Conservation (phyloP, 2,329 filamentous ascomycete species). For the Fusarium agapanthi region DNA sequence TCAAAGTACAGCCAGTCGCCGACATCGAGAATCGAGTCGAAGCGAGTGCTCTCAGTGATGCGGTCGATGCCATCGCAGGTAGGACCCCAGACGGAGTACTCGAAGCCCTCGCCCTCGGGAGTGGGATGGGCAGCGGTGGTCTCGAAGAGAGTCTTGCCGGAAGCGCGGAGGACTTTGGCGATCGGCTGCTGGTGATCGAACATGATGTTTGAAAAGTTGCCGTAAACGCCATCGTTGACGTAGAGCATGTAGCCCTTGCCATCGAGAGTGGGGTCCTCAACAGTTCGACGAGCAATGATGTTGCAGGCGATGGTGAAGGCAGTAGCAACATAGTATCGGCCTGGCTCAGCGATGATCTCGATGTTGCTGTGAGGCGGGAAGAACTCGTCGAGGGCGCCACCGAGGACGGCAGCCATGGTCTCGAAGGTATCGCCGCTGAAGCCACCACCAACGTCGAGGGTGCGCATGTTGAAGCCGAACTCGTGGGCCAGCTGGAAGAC, state of each 20-base stretch:
- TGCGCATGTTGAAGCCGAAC: constrained; percentile 83
- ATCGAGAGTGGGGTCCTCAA: constrained; percentile 73
- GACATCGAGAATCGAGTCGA: constrained; percentile 81
- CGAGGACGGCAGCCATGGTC: constrained; percentile 83
- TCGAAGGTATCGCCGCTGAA: constrained; percentile 94
- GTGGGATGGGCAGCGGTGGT: constrained; percentile 58
- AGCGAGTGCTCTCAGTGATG: constrained; percentile 82
- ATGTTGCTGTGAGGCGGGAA: constrained; percentile 79
- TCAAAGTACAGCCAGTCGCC: constrained; percentile 99
- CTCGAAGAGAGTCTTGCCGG: constrained; percentile 67
- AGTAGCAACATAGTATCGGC: constrained; percentile 92
- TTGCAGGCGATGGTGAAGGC: constrained; percentile 97
- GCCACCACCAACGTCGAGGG: constrained; percentile 92
- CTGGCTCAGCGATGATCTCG: constrained; percentile 93
- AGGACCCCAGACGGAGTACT: constrained; percentile 98
- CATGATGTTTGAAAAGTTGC: constrained; percentile 99
- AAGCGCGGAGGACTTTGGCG: constrained; percentile 78
- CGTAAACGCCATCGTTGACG: constrained; percentile 96
- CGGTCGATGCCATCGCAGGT: constrained; percentile 98
- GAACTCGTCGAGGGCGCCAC: constrained; percentile 82
- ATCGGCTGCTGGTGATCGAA: constrained; percentile 96
- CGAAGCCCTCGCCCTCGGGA: constrained; percentile 62
- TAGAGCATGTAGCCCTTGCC: constrained; percentile 93
- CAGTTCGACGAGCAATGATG: constrained; percentile 92
- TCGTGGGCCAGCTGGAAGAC: constrained; percentile 87